These are phyloP conservation scores for Sphaerulina populicola DNA, from an alignment of 2,329 filamentous ascomycete species.

Conservation along the genomic window DNA sequence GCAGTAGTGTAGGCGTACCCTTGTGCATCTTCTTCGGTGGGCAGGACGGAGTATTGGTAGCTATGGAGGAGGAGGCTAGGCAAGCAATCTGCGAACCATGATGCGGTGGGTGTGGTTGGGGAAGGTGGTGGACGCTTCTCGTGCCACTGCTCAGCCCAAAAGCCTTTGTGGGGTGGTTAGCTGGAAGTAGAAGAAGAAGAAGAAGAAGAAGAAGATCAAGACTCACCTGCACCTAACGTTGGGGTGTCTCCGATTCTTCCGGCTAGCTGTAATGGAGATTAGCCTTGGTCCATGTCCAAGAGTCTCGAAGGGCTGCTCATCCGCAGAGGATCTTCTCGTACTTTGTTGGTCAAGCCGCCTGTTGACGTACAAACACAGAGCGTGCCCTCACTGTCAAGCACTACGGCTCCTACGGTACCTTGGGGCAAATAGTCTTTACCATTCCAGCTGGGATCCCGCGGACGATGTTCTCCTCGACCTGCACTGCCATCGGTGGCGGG, in stretches of 20 bases:
- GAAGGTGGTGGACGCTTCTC: neutral
- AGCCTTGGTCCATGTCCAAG: neutral
- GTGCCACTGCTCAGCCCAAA: constrained; percentile 82
- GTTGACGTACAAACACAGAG: constrained; percentile 59
- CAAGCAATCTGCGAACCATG: constrained; percentile 20
- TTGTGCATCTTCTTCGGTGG: constrained; percentile 5
- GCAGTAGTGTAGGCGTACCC: too few relatives aligned
- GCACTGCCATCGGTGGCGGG: neutral
- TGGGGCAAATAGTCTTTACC: constrained; percentile 63
- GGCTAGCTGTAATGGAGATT: constrained; percentile 43
- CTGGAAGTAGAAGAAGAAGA: neutral
- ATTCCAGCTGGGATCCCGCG: constrained; percentile 42
- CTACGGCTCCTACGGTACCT: constrained; percentile 77
- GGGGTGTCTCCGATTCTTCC: constrained; percentile 83
- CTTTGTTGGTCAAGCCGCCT: constrained; percentile 79
- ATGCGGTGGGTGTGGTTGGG: neutral
- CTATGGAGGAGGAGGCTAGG: constrained; percentile 17
- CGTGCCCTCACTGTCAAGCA: constrained; percentile 65
- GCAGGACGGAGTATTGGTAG: constrained; percentile 15
- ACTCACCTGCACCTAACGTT: constrained; percentile 40
- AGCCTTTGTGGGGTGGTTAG: constrained; percentile 52
- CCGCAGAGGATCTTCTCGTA: neutral
- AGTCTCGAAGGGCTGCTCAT: neutral
- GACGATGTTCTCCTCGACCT: too few relatives aligned
- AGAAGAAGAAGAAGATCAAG: neutral